phyloP scores from a whole-genome alignment of 768 basidiomycete species.

The Collybia sp. region DNA sequence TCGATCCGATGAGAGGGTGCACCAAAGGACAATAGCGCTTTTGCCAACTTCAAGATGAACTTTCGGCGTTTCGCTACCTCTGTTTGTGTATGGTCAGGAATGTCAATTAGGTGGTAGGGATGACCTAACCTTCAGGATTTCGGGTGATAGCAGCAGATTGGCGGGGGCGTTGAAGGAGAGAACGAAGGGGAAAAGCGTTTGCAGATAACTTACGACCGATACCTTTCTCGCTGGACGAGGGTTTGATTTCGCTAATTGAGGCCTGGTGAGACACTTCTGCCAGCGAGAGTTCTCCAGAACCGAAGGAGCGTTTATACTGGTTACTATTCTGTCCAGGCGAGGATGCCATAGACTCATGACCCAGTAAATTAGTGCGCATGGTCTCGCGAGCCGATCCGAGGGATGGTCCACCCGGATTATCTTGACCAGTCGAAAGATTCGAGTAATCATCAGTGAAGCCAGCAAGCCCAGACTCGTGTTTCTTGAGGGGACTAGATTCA shows the following conservation, averaged over 20 bases:
- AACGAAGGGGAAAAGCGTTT: constrained; percentile 14
- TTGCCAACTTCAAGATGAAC: constrained; percentile 83
- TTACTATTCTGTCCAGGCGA: neutral
- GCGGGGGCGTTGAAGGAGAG: constrained; percentile 25
- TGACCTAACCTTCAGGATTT: constrained; percentile 39
- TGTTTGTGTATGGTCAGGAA: constrained; percentile 12
- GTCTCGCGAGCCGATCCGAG: no score
- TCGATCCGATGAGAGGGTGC: constrained; percentile 94
- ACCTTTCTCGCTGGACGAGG: neutral
- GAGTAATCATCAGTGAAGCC: no score
- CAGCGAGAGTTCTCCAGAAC: neutral
- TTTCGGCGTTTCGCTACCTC: constrained; percentile 49
- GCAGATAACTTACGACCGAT: constrained; percentile 7
- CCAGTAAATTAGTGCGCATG: no score
- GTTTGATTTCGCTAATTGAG: neutral
- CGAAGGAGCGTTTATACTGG: constrained; percentile 1
- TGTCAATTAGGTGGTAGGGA: neutral
- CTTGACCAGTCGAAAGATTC: no score
- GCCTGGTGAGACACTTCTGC: no score
- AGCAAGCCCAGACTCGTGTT: no score
- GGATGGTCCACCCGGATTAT: no score
- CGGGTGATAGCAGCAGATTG: constrained; percentile 30
- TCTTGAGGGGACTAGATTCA: no score
- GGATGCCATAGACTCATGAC: no score
- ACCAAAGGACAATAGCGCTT: constrained; percentile 86